Evolutionary conservation across 805 yeast species (phyloP).

Genomic region (baker's yeast (Saccharomyces cerevisiae)): DNA sequence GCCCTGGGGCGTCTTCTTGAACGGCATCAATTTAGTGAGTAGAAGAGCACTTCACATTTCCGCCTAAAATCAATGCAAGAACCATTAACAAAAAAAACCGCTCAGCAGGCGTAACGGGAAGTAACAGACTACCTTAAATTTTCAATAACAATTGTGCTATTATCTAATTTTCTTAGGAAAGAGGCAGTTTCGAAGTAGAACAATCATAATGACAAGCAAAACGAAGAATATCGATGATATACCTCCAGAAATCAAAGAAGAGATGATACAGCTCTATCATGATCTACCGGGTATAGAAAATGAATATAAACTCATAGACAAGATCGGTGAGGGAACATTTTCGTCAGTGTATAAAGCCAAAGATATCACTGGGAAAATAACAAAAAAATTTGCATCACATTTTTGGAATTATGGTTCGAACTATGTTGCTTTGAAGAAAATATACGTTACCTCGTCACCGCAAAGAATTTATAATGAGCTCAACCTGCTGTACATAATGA

Average conservation of each 20-base stretch:
- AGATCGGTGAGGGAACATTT: conserved; percentile 83
- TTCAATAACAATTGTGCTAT: not conserved
- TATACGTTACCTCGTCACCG: conserved; percentile 93
- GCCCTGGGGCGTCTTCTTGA: not conserved
- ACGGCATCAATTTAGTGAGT: not conserved
- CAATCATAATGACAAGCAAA: not conserved
- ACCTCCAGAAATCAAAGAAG: conserved; percentile 46
- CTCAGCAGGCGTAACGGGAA: not conserved
- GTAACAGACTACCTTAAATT: not conserved
- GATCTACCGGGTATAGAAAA: conserved; percentile 44
- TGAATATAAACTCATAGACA: conserved; percentile 30
- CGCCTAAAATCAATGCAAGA: not conserved
- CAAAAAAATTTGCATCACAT: conserved; percentile 21
- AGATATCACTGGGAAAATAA: conserved; percentile 30
- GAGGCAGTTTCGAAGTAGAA: not conserved
- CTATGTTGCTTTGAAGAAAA: conserved; percentile 81
- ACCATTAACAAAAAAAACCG: not conserved
- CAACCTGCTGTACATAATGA: conserved; percentile 58
- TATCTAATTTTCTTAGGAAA: not conserved
- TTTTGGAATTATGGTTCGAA: conserved; percentile 33
- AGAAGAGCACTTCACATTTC: not conserved
- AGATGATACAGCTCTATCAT: conserved; percentile 45
- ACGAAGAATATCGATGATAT: conserved; percentile 33
- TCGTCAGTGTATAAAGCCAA: conserved; percentile 57
- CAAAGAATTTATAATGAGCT: conserved; percentile 84